Conservation (phyloP, 192 early-diverging fungal species). For the Helicostylum pulchrum region DNA sequence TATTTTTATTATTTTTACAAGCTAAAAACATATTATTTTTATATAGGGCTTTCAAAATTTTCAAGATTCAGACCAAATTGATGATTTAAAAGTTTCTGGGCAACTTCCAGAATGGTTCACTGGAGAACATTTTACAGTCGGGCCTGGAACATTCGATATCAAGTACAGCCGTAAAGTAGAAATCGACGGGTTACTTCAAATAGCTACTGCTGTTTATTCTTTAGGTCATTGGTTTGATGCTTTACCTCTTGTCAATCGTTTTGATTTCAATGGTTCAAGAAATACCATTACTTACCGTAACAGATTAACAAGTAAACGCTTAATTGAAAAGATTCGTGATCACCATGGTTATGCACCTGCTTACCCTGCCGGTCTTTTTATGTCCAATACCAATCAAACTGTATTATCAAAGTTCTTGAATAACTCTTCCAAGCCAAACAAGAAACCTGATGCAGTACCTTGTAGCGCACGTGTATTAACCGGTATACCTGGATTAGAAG, state of each 20-base stretch:
- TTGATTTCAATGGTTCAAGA: constrained; percentile 57
- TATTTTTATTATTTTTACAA: not conserved
- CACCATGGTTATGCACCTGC: constrained; percentile 67
- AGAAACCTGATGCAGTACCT: constrained; percentile 65
- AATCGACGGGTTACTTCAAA: constrained; percentile 57
- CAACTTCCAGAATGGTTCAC: constrained; percentile 62
- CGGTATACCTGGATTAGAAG: constrained; percentile 56
- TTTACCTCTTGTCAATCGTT: constrained; percentile 68
- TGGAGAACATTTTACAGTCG: constrained; percentile 63
- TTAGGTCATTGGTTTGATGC: constrained; percentile 74
- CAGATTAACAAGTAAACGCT: constrained; percentile 59
- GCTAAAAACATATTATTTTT: not conserved
- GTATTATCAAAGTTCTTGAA: constrained; percentile 60
- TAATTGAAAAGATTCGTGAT: constrained; percentile 60
- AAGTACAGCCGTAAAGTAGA: constrained; percentile 59
- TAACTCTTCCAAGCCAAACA: constrained; percentile 45
- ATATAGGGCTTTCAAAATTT: constrained; percentile 56
- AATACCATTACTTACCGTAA: constrained; percentile 59
- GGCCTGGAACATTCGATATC: constrained; percentile 65
- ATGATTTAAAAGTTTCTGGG: constrained; percentile 51
- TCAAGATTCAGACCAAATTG: constrained; percentile 39
- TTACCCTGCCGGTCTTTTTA: constrained; percentile 64
- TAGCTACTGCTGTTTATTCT: constrained; percentile 60
- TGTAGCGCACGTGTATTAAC: constrained; percentile 60
- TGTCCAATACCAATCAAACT: constrained; percentile 67